These are phyloP conservation scores for Cladosporium sp. DNA, from an alignment of 2,329 filamentous ascomycete genomes.

Conservation along the genomic window DNA sequence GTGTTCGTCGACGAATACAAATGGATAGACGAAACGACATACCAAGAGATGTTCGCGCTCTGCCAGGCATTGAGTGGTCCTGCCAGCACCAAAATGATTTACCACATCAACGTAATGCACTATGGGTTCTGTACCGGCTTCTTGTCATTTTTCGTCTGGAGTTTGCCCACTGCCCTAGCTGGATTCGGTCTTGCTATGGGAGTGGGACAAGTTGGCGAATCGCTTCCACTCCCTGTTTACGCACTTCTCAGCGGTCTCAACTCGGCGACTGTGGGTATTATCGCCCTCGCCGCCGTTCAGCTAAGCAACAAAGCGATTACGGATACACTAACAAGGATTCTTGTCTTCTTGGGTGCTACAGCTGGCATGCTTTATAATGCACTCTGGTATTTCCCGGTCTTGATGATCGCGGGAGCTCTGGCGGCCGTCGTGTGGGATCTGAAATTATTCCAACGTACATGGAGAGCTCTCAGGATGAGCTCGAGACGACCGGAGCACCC, in stretches of 20 bases:
- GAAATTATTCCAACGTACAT: constrained; percentile 1
- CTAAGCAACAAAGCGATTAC: constrained; percentile 65
- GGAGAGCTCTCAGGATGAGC: background rate
- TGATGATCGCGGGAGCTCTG: constrained; percentile 60
- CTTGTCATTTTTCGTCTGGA: constrained; percentile 64
- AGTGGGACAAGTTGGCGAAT: constrained; percentile 59
- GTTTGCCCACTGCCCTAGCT: constrained; percentile 66
- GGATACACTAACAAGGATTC: constrained; percentile 60
- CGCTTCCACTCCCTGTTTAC: constrained; percentile 63
- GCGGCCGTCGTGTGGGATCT: constrained; percentile 58
- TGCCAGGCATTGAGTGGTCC: constrained; percentile 69
- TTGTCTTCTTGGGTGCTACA: constrained; percentile 64
- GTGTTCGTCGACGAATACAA: constrained; percentile 57
- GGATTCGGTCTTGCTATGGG: constrained; percentile 70
- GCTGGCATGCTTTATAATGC: constrained; percentile 71
- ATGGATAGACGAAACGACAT: constrained; percentile 70
- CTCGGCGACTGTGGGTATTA: constrained; percentile 69
- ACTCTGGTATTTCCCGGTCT: constrained; percentile 71
- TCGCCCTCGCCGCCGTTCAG: constrained; percentile 68
- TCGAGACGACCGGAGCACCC: background rate
- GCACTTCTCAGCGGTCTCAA: constrained; percentile 72
- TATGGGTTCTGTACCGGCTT: constrained; percentile 60
- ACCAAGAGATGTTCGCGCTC: constrained; percentile 70
- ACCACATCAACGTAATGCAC: constrained; percentile 60
- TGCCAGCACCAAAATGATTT: constrained; percentile 64